These are phyloP conservation scores for Celoporthe dispersa DNA, from an alignment of 2,329 filamentous ascomycete species.

Conservation along the genomic window DNA sequence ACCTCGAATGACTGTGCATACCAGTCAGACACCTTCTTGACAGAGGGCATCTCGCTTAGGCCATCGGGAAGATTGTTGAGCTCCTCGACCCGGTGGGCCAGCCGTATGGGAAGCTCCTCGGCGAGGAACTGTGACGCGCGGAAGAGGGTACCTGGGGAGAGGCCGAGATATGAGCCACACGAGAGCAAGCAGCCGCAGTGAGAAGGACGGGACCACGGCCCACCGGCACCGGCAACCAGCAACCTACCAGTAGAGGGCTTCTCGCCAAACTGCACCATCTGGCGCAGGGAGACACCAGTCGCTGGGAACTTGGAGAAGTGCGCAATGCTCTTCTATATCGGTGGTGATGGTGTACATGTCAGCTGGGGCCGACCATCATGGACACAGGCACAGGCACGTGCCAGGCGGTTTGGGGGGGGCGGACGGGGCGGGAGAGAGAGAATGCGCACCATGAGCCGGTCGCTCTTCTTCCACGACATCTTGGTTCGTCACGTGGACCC, in stretches of 20 bases:
- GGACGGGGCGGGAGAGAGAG: background rate
- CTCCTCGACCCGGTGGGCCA: slow-evolving; percentile 96
- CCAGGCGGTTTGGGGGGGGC: background rate
- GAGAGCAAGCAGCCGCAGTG: slow-evolving; percentile 4
- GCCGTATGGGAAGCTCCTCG: slow-evolving; percentile 94
- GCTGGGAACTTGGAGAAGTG: slow-evolving; percentile 97
- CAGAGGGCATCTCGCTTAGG: slow-evolving; percentile 96
- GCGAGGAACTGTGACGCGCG: slow-evolving; percentile 97
- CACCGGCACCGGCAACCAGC: background rate
- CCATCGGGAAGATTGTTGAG: slow-evolving; percentile 91
- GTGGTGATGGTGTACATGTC: background rate
- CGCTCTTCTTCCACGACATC: slow-evolving; percentile 94
- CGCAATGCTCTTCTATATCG: slow-evolving; percentile 76
- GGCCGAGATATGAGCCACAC: slow-evolving; percentile 15
- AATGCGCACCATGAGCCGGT: slow-evolving; percentile 72
- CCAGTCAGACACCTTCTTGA: slow-evolving; percentile 94
- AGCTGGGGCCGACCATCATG: background rate
- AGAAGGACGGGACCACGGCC: background rate
- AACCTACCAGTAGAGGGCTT: slow-evolving; percentile 82
- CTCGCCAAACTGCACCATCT: slow-evolving; percentile 99
- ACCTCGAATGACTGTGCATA: slow-evolving; percentile 99
- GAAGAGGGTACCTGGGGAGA: slow-evolving; percentile 79
- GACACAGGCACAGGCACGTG: background rate
- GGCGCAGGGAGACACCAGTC: slow-evolving; percentile 91
- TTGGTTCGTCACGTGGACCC: slow-evolving; percentile 39